phyloP scores from a whole-genome alignment of 306 rosid species.

The Quercus glauca region DNA sequence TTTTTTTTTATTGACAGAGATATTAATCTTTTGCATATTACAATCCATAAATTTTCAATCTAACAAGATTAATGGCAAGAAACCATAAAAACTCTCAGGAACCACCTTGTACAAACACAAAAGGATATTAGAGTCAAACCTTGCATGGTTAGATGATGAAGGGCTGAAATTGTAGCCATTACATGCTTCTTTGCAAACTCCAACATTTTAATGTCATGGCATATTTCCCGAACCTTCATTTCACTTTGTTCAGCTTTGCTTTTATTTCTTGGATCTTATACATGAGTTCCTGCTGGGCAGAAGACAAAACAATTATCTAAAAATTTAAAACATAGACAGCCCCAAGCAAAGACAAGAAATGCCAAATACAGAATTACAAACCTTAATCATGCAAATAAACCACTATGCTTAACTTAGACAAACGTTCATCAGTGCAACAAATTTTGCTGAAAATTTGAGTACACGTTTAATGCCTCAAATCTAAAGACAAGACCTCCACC shows the following conservation, averaged over 20 bases:
- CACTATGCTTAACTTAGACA: not conserved
- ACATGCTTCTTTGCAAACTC: constrained; percentile 98
- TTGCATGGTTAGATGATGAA: constrained; percentile 95
- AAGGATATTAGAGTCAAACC: constrained; percentile 43
- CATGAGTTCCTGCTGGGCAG: constrained; percentile 79
- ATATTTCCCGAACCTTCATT: constrained; percentile 95
- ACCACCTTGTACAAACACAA: not conserved
- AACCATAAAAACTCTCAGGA: no score
- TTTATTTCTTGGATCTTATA: constrained; percentile 91
- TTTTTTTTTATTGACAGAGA: no score
- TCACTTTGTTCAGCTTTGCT: constrained; percentile 94
- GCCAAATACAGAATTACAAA: constrained; percentile 9
- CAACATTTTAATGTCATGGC: constrained; percentile 90
- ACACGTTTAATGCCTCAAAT: not conserved
- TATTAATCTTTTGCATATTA: no score
- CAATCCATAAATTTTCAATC: no score
- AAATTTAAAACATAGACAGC: not conserved
- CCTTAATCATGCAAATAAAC: not conserved
- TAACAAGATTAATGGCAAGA: no score
- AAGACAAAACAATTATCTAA: constrained; percentile 9
- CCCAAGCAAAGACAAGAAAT: not conserved
- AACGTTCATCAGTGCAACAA: not conserved
- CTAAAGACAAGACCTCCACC: constrained; percentile 57
- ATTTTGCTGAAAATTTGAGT: not conserved
- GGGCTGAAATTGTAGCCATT: constrained; percentile 92